Evolutionary conservation across 345 rosid genomes (phyloP).

Genomic region (Citrus medica): DNA sequence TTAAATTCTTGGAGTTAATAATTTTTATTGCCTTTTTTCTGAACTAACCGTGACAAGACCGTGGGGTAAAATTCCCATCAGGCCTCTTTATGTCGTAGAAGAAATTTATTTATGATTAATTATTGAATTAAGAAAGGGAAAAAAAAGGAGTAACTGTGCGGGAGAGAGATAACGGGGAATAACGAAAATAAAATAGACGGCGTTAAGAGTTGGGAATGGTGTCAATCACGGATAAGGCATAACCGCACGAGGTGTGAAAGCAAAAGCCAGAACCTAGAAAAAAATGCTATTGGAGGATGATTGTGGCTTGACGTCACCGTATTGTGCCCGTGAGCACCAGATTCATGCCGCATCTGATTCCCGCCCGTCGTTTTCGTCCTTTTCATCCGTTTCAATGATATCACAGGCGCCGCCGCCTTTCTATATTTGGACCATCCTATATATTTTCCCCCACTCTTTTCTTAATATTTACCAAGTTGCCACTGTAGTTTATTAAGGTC

Average conservation of each 20-base stretch:
- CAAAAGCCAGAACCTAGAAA: background rate
- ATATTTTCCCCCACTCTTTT: background rate
- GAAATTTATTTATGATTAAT: background rate
- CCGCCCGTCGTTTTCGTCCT: background rate
- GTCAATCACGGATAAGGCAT: slow-evolving; percentile 17
- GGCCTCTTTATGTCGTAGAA: too few species aligned
- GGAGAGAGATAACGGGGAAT: background rate
- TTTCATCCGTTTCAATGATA: background rate
- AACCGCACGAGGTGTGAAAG: background rate
- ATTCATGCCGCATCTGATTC: slow-evolving; percentile 29
- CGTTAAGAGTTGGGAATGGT: slow-evolving; percentile 20
- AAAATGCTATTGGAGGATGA: background rate
- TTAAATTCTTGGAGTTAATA: too few species aligned
- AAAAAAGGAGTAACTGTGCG: too few species aligned
- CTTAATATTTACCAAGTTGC: background rate
- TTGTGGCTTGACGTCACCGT: slow-evolving; percentile 23
- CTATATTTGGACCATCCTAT: background rate
- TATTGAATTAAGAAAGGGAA: too few species aligned
- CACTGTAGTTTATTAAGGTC: background rate
- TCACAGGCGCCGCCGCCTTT: background rate
- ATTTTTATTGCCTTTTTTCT: too few species aligned
- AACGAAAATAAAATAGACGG: background rate
- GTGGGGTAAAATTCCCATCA: too few species aligned
- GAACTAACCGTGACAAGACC: too few species aligned
- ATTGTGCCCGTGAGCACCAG: slow-evolving; percentile 23